Percentiles rank a stretch among this genome's conserved stretches.
Conservation (phyloP, 1,284 basidiomycete species). For the Tylopilus sp. region DNA sequence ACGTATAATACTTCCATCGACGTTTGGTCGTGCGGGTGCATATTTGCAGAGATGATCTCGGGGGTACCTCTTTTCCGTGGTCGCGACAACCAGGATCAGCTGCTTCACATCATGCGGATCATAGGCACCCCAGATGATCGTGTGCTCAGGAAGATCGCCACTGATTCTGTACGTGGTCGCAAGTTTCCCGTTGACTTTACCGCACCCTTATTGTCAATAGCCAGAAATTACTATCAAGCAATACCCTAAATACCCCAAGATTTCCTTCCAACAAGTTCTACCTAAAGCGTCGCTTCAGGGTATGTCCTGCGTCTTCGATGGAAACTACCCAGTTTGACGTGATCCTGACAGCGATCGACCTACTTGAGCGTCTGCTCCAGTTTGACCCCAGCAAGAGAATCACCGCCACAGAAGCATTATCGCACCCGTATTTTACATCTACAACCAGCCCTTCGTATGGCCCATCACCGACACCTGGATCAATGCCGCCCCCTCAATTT, state of each 20-base stretch:
- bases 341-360: constrained; percentile 70
- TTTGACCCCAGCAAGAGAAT: constrained; percentile 95
- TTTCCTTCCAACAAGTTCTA: constrained; percentile 85
- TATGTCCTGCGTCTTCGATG: constrained; percentile 30
- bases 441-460: constrained; percentile 45
- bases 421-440: constrained; percentile 89
- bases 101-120: constrained; percentile 96
- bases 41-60: constrained; percentile 98
- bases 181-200: constrained; percentile 3
- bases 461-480: constrained; percentile 46
- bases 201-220: constrained; percentile 39
- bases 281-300: constrained; percentile 91
- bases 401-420: constrained; percentile 88
- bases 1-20: constrained; percentile 99
- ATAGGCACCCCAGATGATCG: constrained; percentile 94
- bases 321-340: constrained; percentile 6
- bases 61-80: constrained; percentile 97
- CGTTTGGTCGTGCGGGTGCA: constrained; percentile 99
- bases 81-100: constrained; percentile 96
- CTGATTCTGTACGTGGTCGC: constrained; percentile 72
- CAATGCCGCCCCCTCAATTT: constrained; percentile 67
- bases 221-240: constrained; percentile 89
- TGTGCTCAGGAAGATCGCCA: constrained; percentile 84
- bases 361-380: constrained; percentile 92
- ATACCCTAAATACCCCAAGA: constrained; percentile 89